These are phyloP conservation scores for Beta macrorhiza DNA, from an alignment of 179 eudicot species.

Conservation along the genomic window DNA sequence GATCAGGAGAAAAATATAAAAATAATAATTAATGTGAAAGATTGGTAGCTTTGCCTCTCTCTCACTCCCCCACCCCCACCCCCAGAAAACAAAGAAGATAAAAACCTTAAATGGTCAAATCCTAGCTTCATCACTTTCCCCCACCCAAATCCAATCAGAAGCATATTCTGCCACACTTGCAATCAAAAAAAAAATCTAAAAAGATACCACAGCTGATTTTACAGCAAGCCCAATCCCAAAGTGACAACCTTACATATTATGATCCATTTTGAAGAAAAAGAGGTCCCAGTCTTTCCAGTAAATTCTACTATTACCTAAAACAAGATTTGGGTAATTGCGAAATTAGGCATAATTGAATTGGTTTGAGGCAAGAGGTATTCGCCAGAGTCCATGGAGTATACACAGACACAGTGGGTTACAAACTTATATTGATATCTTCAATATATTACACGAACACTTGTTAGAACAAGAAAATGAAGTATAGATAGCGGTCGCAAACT, in stretches of 20 bases:
- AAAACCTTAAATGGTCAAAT: too few relatives aligned
- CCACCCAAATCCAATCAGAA: background rate
- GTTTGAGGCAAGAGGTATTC: background rate
- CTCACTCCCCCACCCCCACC: too few relatives aligned
- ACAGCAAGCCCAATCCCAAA: background rate
- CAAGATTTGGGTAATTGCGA: background rate
- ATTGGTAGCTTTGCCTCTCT: too few relatives aligned
- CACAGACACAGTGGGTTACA: background rate
- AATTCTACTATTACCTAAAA: slow-evolving; percentile 1
- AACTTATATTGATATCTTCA: background rate
- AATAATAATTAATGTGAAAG: too few relatives aligned
- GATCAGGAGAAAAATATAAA: too few relatives aligned
- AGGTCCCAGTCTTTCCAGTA: background rate
- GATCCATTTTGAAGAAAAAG: background rate
- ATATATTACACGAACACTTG: too few relatives aligned
- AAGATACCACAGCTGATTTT: too few relatives aligned
- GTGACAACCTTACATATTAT: background rate
- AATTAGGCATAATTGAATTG: too few relatives aligned
- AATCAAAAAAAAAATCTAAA: background rate
- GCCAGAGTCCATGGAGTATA: background rate
- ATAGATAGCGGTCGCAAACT: too few relatives aligned
- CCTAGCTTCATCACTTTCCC: too few relatives aligned
- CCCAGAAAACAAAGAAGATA: too few relatives aligned
- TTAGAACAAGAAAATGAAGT: background rate
- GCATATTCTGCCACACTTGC: background rate